Evolutionary conservation across 305 asterid genomes (phyloP).

Genomic region (Rubia tinctorum): DNA sequence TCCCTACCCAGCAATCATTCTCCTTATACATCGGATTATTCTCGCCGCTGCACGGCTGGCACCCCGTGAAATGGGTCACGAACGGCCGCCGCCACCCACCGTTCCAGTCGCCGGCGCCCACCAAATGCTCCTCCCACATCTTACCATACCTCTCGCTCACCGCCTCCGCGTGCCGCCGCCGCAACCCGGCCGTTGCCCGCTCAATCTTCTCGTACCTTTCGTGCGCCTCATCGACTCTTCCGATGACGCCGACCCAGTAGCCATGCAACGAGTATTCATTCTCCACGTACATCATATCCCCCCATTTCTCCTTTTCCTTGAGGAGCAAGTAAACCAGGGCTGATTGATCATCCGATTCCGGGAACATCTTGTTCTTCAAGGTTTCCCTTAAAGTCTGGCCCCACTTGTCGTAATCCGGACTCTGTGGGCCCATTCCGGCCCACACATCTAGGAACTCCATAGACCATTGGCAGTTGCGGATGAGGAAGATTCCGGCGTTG

Average conservation of each 20-base stretch:
- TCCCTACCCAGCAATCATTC: conserved; percentile 20
- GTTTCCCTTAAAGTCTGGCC: conserved; percentile 21
- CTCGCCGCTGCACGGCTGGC: conserved; percentile 33
- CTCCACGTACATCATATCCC: conserved; percentile 31
- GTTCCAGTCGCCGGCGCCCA: conserved; percentile 15
- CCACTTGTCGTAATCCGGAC: conserved; percentile 26
- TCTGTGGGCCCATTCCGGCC: conserved; percentile 35
- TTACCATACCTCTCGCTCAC: conserved; percentile 24
- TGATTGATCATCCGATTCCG: conserved; percentile 32
- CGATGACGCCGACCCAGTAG: conserved; percentile 31
- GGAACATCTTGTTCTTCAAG: conserved; percentile 25
- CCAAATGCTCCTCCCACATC: conserved; percentile 25
- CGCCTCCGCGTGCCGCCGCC: conserved; percentile 30
- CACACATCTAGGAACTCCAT: conserved; percentile 32
- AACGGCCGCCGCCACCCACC: conserved; percentile 25
- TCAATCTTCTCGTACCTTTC: conserved; percentile 20
- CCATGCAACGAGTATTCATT: conserved; percentile 29
- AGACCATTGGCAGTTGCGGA: conserved; percentile 38
- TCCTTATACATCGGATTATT: conserved; percentile 21
- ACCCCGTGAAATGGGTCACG: conserved; percentile 32
- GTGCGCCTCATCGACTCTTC: conserved; percentile 12
- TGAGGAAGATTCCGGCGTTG: conserved; percentile 32
- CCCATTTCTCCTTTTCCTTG: conserved; percentile 32
- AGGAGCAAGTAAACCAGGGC: conserved; percentile 30
- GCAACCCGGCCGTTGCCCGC: conserved; percentile 10